phyloP scores from a whole-genome alignment of 441 rosid species.

The Populus hybrid region DNA sequence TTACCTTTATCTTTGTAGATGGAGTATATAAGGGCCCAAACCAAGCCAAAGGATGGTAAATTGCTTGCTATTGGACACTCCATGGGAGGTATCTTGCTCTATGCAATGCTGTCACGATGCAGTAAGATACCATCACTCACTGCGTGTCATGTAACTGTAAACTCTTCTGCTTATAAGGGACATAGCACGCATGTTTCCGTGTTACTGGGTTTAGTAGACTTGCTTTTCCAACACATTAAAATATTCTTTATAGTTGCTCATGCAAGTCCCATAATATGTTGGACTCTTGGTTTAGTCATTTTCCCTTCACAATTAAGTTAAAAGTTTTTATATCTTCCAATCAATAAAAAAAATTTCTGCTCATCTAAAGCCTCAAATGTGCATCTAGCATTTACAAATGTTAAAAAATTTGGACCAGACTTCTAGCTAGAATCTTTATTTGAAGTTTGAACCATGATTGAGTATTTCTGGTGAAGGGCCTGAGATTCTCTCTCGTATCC shows the following conservation, averaged over 20 bases:
- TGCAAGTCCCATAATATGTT: not conserved
- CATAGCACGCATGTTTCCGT: not conserved
- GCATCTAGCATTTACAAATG: not conserved
- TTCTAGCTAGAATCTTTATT: not conserved
- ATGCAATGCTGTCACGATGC: constrained; percentile 69
- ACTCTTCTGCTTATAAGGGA: not conserved
- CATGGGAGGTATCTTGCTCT: constrained; percentile 97
- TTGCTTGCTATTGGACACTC: constrained; percentile 77
- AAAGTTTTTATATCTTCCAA: not conserved
- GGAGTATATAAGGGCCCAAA: constrained; percentile 68
- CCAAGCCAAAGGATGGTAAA: constrained; percentile 61
- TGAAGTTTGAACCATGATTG: not conserved
- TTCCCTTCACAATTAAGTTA: not conserved
- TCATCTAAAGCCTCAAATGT: not conserved
- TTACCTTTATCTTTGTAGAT: constrained; percentile 41
- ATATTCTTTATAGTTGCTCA: not conserved
- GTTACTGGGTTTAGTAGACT: not conserved
- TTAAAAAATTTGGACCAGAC: not conserved
- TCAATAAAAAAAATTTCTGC: not conserved
- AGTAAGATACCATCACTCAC: constrained; percentile 37
- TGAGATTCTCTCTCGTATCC: not conserved
- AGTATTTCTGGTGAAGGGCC: not conserved
- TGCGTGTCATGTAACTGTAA: not conserved
- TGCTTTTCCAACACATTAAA: not conserved
- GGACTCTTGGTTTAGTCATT: not conserved